Percentiles rank a stretch among this genome's conserved stretches.
Conservation (phyloP, 2,329 filamentous ascomycete genomes). For the Colletotrichum cordylinicola region DNA sequence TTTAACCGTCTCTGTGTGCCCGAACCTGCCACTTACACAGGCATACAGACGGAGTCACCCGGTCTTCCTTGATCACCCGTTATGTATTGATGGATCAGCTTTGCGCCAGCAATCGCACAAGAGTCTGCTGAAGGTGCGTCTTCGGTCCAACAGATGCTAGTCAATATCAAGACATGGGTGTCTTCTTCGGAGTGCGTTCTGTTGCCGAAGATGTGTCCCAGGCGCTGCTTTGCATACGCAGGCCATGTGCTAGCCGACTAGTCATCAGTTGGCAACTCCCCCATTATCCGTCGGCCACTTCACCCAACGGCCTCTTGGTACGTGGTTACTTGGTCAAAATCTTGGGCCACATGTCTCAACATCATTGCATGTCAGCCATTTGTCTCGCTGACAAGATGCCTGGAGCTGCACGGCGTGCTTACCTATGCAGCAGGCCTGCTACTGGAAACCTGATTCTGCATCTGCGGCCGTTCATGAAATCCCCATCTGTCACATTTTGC, state of each 20-base stretch:
- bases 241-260: neutral
- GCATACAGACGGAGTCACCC: neutral
- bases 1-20: neutral
- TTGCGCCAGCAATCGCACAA: neutral
- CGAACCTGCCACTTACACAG: neutral
- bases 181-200: neutral
- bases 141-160: neutral
- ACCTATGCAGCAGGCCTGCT: neutral
- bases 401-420: neutral
- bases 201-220: neutral
- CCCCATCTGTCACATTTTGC: neutral
- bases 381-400: neutral
- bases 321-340: neutral
- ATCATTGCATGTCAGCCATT: neutral
- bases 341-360: neutral
- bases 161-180: neutral
- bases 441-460: neutral
- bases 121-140: neutral
- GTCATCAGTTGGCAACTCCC: neutral
- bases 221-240: neutral
- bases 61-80: neutral
- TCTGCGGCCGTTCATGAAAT: neutral
- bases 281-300: neutral
- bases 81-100: neutral
- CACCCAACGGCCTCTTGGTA: neutral